Evolutionary conservation across 1,139 yeast species (phyloP), one percentile per base, ranked within the genome.

Genomic region (Kluyveromyces sp.): DNA sequence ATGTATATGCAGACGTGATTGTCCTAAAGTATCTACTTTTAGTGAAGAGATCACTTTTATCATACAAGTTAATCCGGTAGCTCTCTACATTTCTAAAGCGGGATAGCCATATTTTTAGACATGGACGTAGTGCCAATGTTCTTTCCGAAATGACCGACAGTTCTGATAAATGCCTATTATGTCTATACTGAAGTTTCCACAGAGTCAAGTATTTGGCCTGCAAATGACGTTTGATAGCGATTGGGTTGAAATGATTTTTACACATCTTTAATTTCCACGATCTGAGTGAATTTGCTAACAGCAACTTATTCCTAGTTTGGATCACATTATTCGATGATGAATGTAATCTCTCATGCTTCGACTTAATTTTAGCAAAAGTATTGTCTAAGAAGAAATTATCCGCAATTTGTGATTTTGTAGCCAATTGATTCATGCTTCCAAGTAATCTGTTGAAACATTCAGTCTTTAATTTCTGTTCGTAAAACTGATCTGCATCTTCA

Each of bases 41-140:
- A 4, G 2, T 3, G 28, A 34, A 29, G 7, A 34, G n/a, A 34
- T 41, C 39, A 41, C 39, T 35, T 27, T 34, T 34, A 5, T 26
- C 8, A 15, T 7, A 4, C 3, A 41, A 34, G 5, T 7, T 2
- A 7, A 10, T 21, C 25, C 21, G 25, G 8, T 34, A 5, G 4
- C 6, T 26, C n/a, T 28, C 34, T 21, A 34, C 35, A 25, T 27
- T 21, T 21, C 28, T 8, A 21, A 15, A 7, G 4, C 25, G 3
- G 8, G 33, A 10, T 8, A n/a, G 49, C 69, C 69, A 65, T 41
- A 51, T 54, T 2, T 51, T 42, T 33, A 66, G 53, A 40, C 53
- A 50, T 28, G 56, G 57, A 49, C 46, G 54, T 51, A 50, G 49
- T 51, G 39, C 56, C 46, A n/a, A 53, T 26, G 25, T 34, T 26